These are phyloP conservation scores for Tephrocybe rancida DNA, from an alignment of 768 basidiomycete species.

Conservation along the genomic window DNA sequence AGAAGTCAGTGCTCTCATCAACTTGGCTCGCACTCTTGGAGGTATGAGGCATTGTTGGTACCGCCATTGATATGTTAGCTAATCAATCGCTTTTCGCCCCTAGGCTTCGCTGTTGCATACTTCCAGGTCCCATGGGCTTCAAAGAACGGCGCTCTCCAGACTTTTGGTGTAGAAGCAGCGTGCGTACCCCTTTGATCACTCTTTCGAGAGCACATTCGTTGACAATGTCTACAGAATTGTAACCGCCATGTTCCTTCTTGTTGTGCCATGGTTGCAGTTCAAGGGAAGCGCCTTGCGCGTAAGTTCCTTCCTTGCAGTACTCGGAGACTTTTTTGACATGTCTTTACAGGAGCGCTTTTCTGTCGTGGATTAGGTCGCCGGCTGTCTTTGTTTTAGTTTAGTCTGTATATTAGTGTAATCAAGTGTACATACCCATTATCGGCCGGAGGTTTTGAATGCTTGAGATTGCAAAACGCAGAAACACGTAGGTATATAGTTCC, in stretches of 20 bases:
- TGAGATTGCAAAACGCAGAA: no score
- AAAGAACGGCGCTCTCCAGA: slow-evolving; percentile 61
- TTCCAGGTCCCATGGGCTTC: slow-evolving; percentile 69
- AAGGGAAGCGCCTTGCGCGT: slow-evolving; percentile 51
- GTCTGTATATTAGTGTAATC: background rate
- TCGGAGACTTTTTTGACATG: background rate
- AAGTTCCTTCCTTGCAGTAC: background rate
- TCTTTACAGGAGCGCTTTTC: slow-evolving; percentile 5
- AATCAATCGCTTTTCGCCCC: background rate
- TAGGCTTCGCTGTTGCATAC: slow-evolving; percentile 64
- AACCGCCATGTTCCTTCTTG: slow-evolving; percentile 48
- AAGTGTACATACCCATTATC: no score
- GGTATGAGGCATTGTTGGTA: slow-evolving; percentile 34
- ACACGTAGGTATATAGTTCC: no score
- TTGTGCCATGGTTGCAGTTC: slow-evolving; percentile 53
- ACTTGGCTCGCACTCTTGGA: slow-evolving; percentile 55
- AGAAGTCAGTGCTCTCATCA: slow-evolving; percentile 64
- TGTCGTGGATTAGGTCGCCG: slow-evolving; percentile 17
- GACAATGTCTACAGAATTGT: slow-evolving; percentile 39
- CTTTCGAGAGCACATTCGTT: background rate
- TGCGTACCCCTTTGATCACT: slow-evolving; percentile 27
- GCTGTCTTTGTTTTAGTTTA: background rate
- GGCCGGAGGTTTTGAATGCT: no score
- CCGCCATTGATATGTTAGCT: background rate
- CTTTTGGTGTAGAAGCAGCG: slow-evolving; percentile 66